phyloP scores from a whole-genome alignment of 495 filamentous ascomycete species.

The Zalerion maritima region DNA sequence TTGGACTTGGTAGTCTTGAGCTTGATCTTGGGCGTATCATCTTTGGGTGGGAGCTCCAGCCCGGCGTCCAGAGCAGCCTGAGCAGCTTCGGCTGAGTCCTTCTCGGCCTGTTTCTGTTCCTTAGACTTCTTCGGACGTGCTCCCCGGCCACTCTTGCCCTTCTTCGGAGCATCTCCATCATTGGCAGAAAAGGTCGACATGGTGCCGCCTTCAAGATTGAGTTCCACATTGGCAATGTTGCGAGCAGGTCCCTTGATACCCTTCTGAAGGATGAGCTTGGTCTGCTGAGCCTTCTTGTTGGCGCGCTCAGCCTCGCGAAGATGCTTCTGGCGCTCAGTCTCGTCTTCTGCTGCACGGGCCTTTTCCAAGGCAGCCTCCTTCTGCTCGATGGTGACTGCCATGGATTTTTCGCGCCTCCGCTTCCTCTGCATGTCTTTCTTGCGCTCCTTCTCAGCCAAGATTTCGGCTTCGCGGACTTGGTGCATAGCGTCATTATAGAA shows the following conservation, averaged over 20 bases:
- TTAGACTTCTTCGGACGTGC: conserved; percentile 74
- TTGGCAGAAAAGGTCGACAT: conserved; percentile 73
- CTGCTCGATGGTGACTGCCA: conserved; percentile 73
- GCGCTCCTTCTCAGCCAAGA: conserved; percentile 91
- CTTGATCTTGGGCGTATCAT: conserved; percentile 47
- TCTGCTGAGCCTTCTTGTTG: conserved; percentile 77
- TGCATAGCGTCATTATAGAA: conserved; percentile 53
- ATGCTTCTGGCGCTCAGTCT: conserved; percentile 60
- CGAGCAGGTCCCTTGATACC: conserved; percentile 72
- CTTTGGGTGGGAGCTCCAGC: conserved; percentile 59
- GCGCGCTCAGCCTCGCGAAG: conserved; percentile 68
- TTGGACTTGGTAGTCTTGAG: conserved; percentile 36
- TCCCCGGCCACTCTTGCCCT: conserved; percentile 52
- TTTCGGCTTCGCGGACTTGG: conserved; percentile 76
- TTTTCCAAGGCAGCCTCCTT: conserved; percentile 65
- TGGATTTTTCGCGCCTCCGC: conserved; percentile 88
- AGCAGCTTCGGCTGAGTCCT: conserved; percentile 79
- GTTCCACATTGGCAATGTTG: conserved; percentile 58
- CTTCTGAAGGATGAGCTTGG: conserved; percentile 65
- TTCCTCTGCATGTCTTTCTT: conserved; percentile 99
- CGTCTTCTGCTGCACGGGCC: conserved; percentile 59
- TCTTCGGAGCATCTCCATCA: conserved; percentile 42
- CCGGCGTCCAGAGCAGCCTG: conserved; percentile 73
- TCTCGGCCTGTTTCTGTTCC: conserved; percentile 92
- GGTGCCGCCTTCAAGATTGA: conserved; percentile 74